Evolutionary conservation across 331 rosid genomes (phyloP), one percentile per base, ranked within the genome.

Genomic region (Saraca asoca): DNA sequence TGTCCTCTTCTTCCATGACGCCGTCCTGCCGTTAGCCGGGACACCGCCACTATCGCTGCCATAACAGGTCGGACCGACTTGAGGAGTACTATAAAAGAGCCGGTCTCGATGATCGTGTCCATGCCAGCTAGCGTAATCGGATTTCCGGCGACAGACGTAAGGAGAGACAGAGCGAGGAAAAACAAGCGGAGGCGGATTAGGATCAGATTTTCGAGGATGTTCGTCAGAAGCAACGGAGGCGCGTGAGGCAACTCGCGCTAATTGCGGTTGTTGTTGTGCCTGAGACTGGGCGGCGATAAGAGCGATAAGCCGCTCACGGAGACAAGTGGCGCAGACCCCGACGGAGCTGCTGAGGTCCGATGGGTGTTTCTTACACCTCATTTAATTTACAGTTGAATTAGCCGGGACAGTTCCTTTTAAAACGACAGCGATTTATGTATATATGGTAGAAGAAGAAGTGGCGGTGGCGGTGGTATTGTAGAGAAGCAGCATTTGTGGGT

Each of bases 101-200:
- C 44, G 72, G 7, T 69, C 81, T 2, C 74, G 81, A 14, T 17
- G 48, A 46, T 76, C 70, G 45, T 33, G 37, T 49, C 55, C 69
- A 18, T 74, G 49, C 76, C 84, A 82, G 20, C 79, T 37, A 3
- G 88, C 44, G 44, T 62, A 84, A 44, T 85, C 95, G 0, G 96
- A 86, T 76, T 93, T 93, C 50, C 89, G 87, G 19, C 93, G 95
- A 44, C 88, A 78, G 11, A 83, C 95, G 53, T 90, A 86, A 7
- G 98, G 97, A 7, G 96, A 93, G 29, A 90, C 98, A 0, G 98
- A 93, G 69, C 88, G 98, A 59, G 96, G 95, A 68, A 93, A 93
- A n/a, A 76, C 48, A 2, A 78, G 58, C 5, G 91, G 86, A 0
- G 87, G 88, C 2, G 88, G 82, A 58, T 51, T 78, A 5, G 83